phyloP scores from a whole-genome alignment of 2,329 filamentous ascomycete genomes.

The Beauveria sp. region DNA sequence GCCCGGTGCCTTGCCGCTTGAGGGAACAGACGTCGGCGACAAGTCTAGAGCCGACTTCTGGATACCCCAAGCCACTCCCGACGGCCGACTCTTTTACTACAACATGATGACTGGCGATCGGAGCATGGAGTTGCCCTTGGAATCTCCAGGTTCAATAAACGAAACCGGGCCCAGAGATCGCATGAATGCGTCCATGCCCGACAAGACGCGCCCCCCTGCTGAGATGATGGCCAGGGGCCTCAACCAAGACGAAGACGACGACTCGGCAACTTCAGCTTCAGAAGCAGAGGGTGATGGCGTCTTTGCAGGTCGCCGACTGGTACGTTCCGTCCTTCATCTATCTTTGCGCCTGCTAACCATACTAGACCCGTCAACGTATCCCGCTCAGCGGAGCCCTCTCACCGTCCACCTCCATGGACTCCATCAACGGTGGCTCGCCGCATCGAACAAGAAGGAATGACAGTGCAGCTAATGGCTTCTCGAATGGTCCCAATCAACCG shows the following conservation, averaged over 20 bases:
- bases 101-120: slow-evolving; percentile 95
- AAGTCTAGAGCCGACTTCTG: slow-evolving; percentile 92
- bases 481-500: slow-evolving; percentile 31
- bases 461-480: slow-evolving; percentile 36
- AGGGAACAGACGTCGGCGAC: slow-evolving; percentile 53
- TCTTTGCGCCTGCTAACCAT: not conserved
- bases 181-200: slow-evolving; percentile 80
- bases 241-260: slow-evolving; percentile 80
- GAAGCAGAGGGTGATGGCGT: slow-evolving; percentile 75
- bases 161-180: slow-evolving; percentile 85
- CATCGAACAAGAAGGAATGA: slow-evolving; percentile 51
- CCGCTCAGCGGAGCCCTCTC: slow-evolving; percentile 68
- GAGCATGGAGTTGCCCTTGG: slow-evolving; percentile 88
- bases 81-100: slow-evolving; percentile 93
- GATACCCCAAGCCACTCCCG: slow-evolving; percentile 94
- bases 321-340: slow-evolving; percentile 31
- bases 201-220: slow-evolving; percentile 80
- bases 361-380: slow-evolving; percentile 38
- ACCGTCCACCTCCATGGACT: slow-evolving; percentile 86
- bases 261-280: slow-evolving; percentile 75
- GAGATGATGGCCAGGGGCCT: slow-evolving; percentile 84
- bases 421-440: slow-evolving; percentile 64
- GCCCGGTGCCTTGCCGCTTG: slow-evolving; percentile 55
- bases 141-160: slow-evolving; percentile 72
- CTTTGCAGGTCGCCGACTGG: slow-evolving; percentile 59